Conservation (phyloP, 2,329 filamentous ascomycete species). For the Neopestalotiopsis sp. region DNA sequence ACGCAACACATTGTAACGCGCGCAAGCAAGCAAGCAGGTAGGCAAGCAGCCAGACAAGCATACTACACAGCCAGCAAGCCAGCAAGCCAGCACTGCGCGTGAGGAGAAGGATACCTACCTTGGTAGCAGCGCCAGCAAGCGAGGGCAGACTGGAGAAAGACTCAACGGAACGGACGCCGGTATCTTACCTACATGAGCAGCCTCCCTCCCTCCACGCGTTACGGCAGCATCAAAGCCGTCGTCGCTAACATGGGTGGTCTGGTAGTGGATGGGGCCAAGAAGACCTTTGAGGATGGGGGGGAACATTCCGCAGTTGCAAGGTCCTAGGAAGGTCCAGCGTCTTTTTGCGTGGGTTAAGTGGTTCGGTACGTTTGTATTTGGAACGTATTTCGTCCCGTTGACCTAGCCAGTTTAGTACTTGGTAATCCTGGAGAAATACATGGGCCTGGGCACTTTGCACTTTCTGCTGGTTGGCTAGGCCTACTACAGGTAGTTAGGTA, state of each 20-base stretch:
- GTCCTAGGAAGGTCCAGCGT: neutral
- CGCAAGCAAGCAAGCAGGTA: neutral
- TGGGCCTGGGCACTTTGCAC: neutral
- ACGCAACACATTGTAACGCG: neutral
- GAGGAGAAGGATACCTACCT: neutral
- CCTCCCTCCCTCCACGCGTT: neutral
- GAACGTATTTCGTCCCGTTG: slow-evolving; percentile 7
- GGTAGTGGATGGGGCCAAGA: neutral
- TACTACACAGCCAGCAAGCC: neutral
- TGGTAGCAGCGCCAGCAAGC: neutral
- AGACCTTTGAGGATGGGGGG: neutral
- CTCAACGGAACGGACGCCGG: neutral
- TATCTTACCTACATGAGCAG: slow-evolving; percentile 4
- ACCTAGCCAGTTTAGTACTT: slow-evolving; percentile 9
- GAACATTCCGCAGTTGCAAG: slow-evolving; percentile 13
- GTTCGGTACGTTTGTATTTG: slow-evolving; percentile 16
- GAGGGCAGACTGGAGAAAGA: neutral
- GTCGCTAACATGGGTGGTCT: neutral
- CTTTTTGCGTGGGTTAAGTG: neutral
- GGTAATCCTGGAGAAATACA: slow-evolving; percentile 11
- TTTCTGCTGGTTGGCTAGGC: neutral
- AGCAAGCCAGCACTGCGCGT: neutral
- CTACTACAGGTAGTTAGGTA: neutral
- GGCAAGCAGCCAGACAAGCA: neutral
- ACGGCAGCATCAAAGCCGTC: neutral